A percentile compares a stretch with the other conserved stretches of the same genome.
Evolutionary conservation across 768 basidiomycete genomes (phyloP).

Genomic region (Boletus subcaerulescens): DNA sequence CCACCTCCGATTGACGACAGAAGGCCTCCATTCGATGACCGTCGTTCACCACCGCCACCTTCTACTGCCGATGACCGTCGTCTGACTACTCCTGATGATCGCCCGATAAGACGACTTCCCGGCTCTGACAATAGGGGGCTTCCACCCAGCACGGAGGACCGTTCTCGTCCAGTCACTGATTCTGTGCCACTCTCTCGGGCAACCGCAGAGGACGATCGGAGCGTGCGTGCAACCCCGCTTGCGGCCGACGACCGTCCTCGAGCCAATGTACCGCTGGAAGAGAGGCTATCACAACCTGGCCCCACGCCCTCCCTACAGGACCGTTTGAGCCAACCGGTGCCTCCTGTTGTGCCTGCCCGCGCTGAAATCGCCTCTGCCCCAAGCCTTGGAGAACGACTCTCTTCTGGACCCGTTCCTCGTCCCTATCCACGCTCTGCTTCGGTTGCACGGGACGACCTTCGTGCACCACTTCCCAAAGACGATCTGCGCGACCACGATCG

Average conservation of each 20-base stretch:
- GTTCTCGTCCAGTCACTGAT: conserved; percentile 16
- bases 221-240: conserved; percentile 14
- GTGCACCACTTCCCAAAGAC: conserved; percentile 29
- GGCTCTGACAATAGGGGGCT: conserved; percentile 14
- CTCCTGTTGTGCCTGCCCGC: conserved; percentile 14
- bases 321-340: conserved; percentile 34
- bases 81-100: conserved; percentile 29
- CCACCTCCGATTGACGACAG: conserved; percentile 32
- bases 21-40: conserved; percentile 30
- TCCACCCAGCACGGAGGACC: conserved; percentile 20
- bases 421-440: conserved; percentile 23
- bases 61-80: conserved; percentile 22
- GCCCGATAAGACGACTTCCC: conserved; percentile 30
- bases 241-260: conserved; percentile 29
- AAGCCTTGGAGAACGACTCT: conserved; percentile 42
- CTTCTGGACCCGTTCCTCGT: conserved; percentile 30
- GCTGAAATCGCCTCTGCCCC: conserved; percentile 28
- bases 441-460: conserved; percentile 36
- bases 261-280: conserved; percentile 34
- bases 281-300: conserved; percentile 36
- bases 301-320: conserved; percentile 37
- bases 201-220: conserved; percentile 29
- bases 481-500: conserved; percentile 29
- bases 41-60: conserved; percentile 15
- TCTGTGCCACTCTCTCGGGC: conserved; percentile 14